Evolutionary conservation across 495 filamentous ascomycete genomes (phyloP).

Genomic region (Daldinia bambusicola): DNA sequence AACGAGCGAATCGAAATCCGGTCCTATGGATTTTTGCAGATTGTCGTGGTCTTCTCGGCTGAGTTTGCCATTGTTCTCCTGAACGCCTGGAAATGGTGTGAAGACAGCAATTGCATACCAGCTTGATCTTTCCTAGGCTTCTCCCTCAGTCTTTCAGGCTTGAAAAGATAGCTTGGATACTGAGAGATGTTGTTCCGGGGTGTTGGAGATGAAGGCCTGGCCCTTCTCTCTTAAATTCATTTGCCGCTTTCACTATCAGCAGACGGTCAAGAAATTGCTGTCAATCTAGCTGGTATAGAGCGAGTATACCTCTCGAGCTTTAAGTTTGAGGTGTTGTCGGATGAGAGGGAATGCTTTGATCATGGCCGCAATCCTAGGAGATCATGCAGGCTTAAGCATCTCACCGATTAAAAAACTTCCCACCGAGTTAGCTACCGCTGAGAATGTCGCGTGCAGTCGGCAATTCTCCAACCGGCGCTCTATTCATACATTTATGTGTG

Average conservation of each 20-base stretch:
- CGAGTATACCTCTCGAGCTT: slow-evolving; percentile 67
- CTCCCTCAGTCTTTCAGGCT: slow-evolving; percentile 64
- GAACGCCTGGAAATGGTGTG: slow-evolving; percentile 43
- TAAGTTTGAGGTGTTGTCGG: slow-evolving; percentile 80
- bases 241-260: slow-evolving; percentile 64
- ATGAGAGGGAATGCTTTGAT: slow-evolving; percentile 63
- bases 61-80: slow-evolving; percentile 61
- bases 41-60: slow-evolving; percentile 83
- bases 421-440: slow-evolving; percentile 83
- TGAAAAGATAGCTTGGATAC: slow-evolving; percentile 56
- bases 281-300: slow-evolving; percentile 40
- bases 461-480: slow-evolving; percentile 91
- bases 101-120: slow-evolving; percentile 64
- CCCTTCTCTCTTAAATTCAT: slow-evolving; percentile 86
- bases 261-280: slow-evolving; percentile 26
- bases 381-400: slow-evolving; percentile 45
- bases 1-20: slow-evolving; percentile 64
- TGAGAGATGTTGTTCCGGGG: slow-evolving; percentile 69
- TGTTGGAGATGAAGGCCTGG: slow-evolving; percentile 78
- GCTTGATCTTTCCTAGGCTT: slow-evolving; percentile 80
- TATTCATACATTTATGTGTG: slow-evolving; percentile 66
- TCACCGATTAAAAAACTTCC: slow-evolving; percentile 83
- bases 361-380: slow-evolving; percentile 9
- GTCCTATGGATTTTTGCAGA: slow-evolving; percentile 62
- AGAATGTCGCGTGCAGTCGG: slow-evolving; percentile 88